Evolutionary conservation across 192 early-diverging fungal genomes (phyloP).

Genomic region (Mortierella claussenii): DNA sequence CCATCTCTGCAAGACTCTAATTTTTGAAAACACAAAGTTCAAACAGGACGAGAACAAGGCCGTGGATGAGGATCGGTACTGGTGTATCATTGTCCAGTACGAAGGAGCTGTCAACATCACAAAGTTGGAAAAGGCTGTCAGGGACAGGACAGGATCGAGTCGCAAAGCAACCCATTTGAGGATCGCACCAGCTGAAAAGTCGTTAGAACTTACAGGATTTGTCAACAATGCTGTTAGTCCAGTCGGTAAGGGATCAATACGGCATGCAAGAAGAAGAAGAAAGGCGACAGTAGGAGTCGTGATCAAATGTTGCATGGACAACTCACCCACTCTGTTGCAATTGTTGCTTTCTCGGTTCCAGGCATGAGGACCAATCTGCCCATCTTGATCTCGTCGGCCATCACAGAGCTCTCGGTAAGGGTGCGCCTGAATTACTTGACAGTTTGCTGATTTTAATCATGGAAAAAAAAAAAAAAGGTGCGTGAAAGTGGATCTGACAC

Average conservation of each 20-base stretch:
- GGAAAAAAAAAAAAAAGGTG: too few relatives aligned
- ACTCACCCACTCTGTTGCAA: too few relatives aligned
- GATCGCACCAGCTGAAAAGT: constrained; percentile 70
- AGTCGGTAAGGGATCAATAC: constrained; percentile 62
- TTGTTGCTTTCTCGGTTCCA: background rate
- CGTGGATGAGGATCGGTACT: constrained; percentile 48
- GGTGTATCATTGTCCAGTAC: constrained; percentile 53
- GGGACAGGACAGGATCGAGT: constrained; percentile 53
- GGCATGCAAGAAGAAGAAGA: too few relatives aligned
- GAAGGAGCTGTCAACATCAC: constrained; percentile 44
- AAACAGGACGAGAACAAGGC: constrained; percentile 59
- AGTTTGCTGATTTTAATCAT: too few relatives aligned
- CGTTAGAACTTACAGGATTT: constrained; percentile 80
- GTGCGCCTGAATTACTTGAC: too few relatives aligned
- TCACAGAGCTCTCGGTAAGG: constrained; percentile 35
- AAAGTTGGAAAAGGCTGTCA: constrained; percentile 51
- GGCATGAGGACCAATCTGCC: constrained; percentile 41
- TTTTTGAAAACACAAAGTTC: constrained; percentile 91
- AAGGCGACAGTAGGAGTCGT: too few relatives aligned
- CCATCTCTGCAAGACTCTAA: constrained; percentile 90
- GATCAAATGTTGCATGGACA: too few relatives aligned
- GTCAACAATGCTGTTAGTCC: constrained; percentile 75
- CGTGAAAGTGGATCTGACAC: too few relatives aligned
- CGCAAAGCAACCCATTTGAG: constrained; percentile 87
- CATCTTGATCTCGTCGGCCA: constrained; percentile 26